Evolutionary conservation across 1,284 basidiomycete genomes (phyloP).

Genomic region (Cryptococcus depauperatus): DNA sequence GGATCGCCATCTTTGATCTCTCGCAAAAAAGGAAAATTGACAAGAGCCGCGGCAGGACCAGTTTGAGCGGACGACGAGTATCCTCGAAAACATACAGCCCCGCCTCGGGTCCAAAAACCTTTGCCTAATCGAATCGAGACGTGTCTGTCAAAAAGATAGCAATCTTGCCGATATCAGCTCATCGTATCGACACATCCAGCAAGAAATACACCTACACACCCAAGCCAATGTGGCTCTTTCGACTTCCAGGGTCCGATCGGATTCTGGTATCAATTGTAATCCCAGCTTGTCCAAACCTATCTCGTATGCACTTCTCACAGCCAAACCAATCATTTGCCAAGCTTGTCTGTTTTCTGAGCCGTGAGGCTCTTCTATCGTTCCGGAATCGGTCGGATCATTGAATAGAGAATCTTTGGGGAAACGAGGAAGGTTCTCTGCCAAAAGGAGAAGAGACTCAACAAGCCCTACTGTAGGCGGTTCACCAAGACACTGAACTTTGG

Average conservation of each 20-base stretch:
- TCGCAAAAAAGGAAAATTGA: slow-evolving; percentile 41
- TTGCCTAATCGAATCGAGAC: slow-evolving; percentile 42
- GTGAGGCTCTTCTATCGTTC: slow-evolving; percentile 22
- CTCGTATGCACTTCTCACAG: slow-evolving; percentile 39
- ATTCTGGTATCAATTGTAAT: slow-evolving; percentile 28
- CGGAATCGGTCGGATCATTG: not conserved
- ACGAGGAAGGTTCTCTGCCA: slow-evolving; percentile 43
- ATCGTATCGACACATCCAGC: slow-evolving; percentile 2
- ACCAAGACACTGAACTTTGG: slow-evolving; percentile 38
- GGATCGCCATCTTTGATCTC: slow-evolving; percentile 17
- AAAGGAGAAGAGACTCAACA: slow-evolving; percentile 40
- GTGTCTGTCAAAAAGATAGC: slow-evolving; percentile 44
- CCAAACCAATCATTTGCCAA: slow-evolving; percentile 43
- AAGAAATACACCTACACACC: slow-evolving; percentile 32
- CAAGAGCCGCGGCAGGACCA: slow-evolving; percentile 35
- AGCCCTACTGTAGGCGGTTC: slow-evolving; percentile 39
- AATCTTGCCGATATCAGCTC: slow-evolving; percentile 21
- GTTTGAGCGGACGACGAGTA: slow-evolving; percentile 41
- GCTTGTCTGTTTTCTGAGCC: slow-evolving; percentile 42
- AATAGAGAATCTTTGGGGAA: slow-evolving; percentile 15
- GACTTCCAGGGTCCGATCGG: slow-evolving; percentile 32
- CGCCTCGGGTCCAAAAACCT: slow-evolving; percentile 45
- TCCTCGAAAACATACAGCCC: slow-evolving; percentile 42
- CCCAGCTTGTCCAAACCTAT: slow-evolving; percentile 42
- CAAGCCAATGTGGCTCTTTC: slow-evolving; percentile 41